Conservation (phyloP, 805 yeast species). For the Hanseniaspora lachancei region DNA sequence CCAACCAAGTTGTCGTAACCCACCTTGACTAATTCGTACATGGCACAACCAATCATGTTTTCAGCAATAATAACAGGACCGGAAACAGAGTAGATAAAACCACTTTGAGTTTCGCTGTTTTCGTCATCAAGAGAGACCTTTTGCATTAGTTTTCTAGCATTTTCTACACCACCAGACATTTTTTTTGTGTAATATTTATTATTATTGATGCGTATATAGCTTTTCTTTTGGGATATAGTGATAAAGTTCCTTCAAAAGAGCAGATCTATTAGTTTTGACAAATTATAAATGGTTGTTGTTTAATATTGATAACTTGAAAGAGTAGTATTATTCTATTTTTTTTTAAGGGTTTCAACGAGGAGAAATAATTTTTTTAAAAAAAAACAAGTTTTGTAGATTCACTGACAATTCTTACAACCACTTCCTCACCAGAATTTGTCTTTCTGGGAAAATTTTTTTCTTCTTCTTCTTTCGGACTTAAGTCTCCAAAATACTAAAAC, state of each 20-base stretch:
- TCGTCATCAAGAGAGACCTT: conserved; percentile 68
- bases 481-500: no score
- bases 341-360: background rate
- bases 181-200: background rate
- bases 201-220: no score
- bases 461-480: background rate
- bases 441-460: background rate
- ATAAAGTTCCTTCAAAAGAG: no score
- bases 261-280: no score
- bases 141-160: conserved; percentile 86
- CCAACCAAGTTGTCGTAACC: conserved; percentile 96
- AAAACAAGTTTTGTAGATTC: background rate
- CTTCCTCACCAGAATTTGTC: background rate
- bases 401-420: background rate
- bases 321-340: background rate
- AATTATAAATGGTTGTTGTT: background rate
- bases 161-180: conserved; percentile 91
- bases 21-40: conserved; percentile 97
- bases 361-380: no score
- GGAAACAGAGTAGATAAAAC: conserved; percentile 83
- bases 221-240: no score
- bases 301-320: background rate
- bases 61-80: conserved; percentile 98
- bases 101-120: conserved; percentile 60
- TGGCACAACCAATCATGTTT: conserved; percentile 98